A percentile compares a stretch with the other conserved stretches of the same genome.
phyloP scores from a whole-genome alignment of 1,284 basidiomycete genomes.

The Stereum hirsutum region DNA sequence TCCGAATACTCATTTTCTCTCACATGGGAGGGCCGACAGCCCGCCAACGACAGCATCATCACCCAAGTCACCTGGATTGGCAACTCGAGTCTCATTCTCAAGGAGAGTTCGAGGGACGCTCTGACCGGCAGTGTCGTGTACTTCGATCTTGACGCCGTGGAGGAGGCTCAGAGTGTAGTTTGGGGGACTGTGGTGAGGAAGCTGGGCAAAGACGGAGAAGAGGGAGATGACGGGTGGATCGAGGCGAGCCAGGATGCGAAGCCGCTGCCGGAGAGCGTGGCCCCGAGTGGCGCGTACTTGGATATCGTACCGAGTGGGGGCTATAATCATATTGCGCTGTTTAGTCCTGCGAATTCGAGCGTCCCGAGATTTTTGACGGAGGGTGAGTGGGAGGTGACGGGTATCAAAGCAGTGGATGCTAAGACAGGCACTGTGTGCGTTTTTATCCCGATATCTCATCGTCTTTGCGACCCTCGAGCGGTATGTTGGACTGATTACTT shows the following conservation, averaged over 20 bases:
- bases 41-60: slow-evolving; percentile 61
- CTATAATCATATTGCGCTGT: slow-evolving; percentile 86
- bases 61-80: slow-evolving; percentile 84
- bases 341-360: slow-evolving; percentile 61
- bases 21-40: slow-evolving; percentile 55
- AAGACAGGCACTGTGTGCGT: slow-evolving; percentile 66
- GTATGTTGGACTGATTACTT: not conserved
- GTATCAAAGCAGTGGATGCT: slow-evolving; percentile 66
- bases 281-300: slow-evolving; percentile 61
- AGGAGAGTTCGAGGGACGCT: slow-evolving; percentile 82
- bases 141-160: slow-evolving; percentile 46
- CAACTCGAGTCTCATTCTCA: slow-evolving; percentile 68
- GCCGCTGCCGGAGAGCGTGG: slow-evolving; percentile 38
- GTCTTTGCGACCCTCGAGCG: no score
- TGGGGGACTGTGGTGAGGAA: slow-evolving; percentile 67
- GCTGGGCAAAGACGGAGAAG: slow-evolving; percentile 73
- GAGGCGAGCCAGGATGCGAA: slow-evolving; percentile 61
- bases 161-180: slow-evolving; percentile 16
- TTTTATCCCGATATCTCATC: no score
- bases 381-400: slow-evolving; percentile 87
- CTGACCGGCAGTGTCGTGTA: slow-evolving; percentile 70
- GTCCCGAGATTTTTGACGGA: slow-evolving; percentile 77
- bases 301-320: slow-evolving; percentile 84
- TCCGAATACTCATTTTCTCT: slow-evolving; percentile 45
- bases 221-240: slow-evolving; percentile 92